Percentiles rank a stretch among this genome's conserved stretches.
Evolutionary conservation across 768 basidiomycete genomes (phyloP).

Genomic region (Fistulinella prunicolor): DNA sequence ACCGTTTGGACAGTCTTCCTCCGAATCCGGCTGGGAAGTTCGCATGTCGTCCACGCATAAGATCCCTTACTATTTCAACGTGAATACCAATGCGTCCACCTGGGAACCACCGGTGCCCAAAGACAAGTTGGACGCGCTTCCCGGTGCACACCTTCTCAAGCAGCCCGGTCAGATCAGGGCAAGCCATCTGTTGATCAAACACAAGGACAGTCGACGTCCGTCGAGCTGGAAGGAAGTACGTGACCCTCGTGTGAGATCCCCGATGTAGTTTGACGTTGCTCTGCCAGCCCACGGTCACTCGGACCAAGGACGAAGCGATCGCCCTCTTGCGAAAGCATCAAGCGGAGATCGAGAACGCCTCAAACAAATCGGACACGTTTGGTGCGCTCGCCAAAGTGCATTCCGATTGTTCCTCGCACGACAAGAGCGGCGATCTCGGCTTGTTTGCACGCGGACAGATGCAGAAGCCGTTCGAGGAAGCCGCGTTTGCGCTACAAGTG

Average conservation of each 20-base stretch:
- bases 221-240: conserved; percentile 84
- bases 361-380: conserved; percentile 56
- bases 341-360: conserved; percentile 48
- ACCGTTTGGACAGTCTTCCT: conserved; percentile 16
- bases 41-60: conserved; percentile 76
- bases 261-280: neutral
- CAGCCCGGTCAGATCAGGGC: conserved; percentile 70
- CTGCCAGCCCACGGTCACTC: conserved; percentile 68
- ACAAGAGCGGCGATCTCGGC: conserved; percentile 83
- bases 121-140: conserved; percentile 58
- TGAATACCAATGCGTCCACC: conserved; percentile 59
- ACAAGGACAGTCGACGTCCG: conserved; percentile 71
- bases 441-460: conserved; percentile 84
- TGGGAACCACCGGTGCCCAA: conserved; percentile 77
- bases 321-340: conserved; percentile 68
- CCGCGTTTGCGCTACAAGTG: conserved; percentile 66
- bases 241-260: conserved; percentile 6
- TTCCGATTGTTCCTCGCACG: conserved; percentile 89
- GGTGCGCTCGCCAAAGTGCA: conserved; percentile 68
- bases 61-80: conserved; percentile 88
- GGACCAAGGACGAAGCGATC: conserved; percentile 86
- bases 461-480: conserved; percentile 98
- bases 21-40: conserved; percentile 65
- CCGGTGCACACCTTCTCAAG: conserved; percentile 60
- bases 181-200: conserved; percentile 95